Base-by-base conservation (phyloP, 768 basidiomycete species). In the Suillus lakei region DNA sequence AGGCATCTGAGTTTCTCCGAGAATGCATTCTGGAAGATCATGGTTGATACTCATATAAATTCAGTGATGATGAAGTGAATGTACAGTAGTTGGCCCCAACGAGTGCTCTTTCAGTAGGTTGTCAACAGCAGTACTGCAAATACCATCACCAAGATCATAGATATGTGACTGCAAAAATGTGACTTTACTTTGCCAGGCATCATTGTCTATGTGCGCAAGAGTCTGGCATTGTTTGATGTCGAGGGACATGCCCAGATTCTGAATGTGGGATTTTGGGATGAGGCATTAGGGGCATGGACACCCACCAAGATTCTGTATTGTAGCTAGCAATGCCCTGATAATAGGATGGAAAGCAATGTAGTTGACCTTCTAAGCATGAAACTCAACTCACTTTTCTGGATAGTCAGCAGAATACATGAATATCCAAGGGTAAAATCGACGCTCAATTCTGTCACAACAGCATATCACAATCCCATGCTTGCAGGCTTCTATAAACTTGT, bases 351-450 rank as follows among this genome's bases (percentile, higher is more conserved):
- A 2, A n/a, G 7, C 12, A n/a, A 58, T 16, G 2, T 26, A 53
- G 38, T 48, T 32, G 5, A 21, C 16, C 18, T 43, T 43, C 41
- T 43, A 43, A 5, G 41, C 7, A 6, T 43, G 18, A 21, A 43
- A 7, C 8, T 43, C 2, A 18, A 69, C 71, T 38, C 56, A 78
- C 78, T 79, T 79, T 61, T 79, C 78, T 0, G 76, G 77, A 62
- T 78, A 78, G 54, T 78, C 73, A 4, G 77, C 74, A n/a, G 73
- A 71, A 62, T 77, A 77, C 1, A 74, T 74, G 39, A 77, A 69
- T 6, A 78, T 68, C 10, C 70, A 61, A 16, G 71, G 71, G 55
- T 70, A 78, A 23, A 70, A 41, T 6, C 62, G 56, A 12, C 66
- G 10, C 21, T 51, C 30, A 5, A 70, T 23, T 5, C 69, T 59